phyloP scores from a whole-genome alignment of 352 stramenopile species.

The Globisporangium splendens region DNA sequence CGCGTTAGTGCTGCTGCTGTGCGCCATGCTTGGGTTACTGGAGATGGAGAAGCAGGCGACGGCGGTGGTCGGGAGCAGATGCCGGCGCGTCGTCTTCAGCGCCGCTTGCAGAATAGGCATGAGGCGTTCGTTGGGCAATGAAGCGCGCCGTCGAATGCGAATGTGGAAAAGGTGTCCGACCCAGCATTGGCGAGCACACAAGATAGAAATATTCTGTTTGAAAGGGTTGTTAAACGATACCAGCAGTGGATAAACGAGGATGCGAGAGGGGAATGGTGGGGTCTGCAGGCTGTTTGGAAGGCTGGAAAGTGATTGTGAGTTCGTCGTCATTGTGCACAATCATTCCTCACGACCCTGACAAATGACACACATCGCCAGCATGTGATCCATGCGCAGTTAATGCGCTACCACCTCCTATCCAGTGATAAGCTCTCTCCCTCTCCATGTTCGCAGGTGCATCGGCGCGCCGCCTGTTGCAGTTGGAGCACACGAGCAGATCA shows the following conservation, averaged over 20 bases:
- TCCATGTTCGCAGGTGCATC: no score
- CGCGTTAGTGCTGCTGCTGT: conserved; percentile 6
- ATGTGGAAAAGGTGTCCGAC: no score
- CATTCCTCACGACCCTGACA: no score
- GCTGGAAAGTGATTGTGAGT: conserved; percentile 1
- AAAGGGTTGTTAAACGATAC: neutral
- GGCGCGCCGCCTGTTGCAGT: no score
- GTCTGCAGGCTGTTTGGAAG: neutral
- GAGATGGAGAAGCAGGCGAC: neutral
- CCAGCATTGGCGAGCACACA: neutral
- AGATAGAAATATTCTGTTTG: neutral
- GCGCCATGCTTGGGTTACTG: neutral
- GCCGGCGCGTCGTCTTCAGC: conserved; percentile 1
- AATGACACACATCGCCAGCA: neutral
- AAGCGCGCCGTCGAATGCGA: conserved; percentile 1
- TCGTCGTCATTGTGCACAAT: conserved; percentile 1
- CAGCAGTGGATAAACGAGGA: neutral
- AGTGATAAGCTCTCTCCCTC: no score
- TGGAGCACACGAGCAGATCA: no score
- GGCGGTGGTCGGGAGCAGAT: neutral
- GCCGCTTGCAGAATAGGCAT: conserved; percentile 8
- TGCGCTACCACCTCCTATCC: no score
- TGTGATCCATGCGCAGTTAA: conserved; percentile 1
- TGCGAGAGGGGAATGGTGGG: neutral
- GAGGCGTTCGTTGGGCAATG: neutral